These are phyloP conservation scores for Microsporum ferrugineum DNA, from an alignment of 2,329 filamentous ascomycete species.

Conservation along the genomic window DNA sequence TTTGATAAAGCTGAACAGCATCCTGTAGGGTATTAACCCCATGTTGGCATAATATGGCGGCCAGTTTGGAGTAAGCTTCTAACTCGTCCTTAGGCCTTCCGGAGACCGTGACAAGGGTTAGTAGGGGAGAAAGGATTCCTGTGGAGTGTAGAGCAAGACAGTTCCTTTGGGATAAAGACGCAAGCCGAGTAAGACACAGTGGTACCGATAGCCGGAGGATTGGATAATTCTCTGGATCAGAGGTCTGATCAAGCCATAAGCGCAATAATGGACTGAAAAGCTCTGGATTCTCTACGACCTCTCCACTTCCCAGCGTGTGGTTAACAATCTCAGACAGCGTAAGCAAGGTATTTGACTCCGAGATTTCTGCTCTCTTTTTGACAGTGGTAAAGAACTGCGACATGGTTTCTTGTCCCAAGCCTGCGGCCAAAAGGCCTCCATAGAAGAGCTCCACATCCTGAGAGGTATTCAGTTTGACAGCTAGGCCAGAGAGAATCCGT, in stretches of 20 bases:
- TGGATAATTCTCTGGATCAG: constrained; percentile 36
- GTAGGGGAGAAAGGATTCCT: constrained; percentile 55
- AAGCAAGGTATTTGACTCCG: constrained; percentile 10
- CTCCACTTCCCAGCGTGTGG: constrained; percentile 29
- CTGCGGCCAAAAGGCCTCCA: constrained; percentile 69
- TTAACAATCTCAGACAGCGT: constrained; percentile 20
- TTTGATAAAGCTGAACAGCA: constrained; percentile 61
- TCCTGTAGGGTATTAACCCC: constrained; percentile 74
- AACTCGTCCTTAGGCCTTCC: constrained; percentile 46
- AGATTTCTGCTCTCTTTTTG: constrained; percentile 21
- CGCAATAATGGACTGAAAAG: constrained; percentile 29
- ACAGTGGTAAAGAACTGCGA: constrained; percentile 51
- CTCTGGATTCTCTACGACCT: constrained; percentile 34
- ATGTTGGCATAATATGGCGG: constrained; percentile 56
- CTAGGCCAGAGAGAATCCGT: constrained; percentile 56
- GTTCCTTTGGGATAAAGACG: constrained; percentile 55
- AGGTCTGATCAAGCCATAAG: constrained; percentile 49
- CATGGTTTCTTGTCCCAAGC: constrained; percentile 64
- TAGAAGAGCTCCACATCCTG: constrained; percentile 57
- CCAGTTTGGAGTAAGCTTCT: constrained; percentile 53
- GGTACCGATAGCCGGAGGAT: constrained; percentile 47
- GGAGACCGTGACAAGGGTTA: constrained; percentile 51
- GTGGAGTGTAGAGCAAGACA: constrained; percentile 60
- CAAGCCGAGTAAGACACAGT: constrained; percentile 49
- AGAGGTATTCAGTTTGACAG: constrained; percentile 39